phyloP scores from a whole-genome alignment of 306 rosid genomes.

The Arachis hypogaea region DNA sequence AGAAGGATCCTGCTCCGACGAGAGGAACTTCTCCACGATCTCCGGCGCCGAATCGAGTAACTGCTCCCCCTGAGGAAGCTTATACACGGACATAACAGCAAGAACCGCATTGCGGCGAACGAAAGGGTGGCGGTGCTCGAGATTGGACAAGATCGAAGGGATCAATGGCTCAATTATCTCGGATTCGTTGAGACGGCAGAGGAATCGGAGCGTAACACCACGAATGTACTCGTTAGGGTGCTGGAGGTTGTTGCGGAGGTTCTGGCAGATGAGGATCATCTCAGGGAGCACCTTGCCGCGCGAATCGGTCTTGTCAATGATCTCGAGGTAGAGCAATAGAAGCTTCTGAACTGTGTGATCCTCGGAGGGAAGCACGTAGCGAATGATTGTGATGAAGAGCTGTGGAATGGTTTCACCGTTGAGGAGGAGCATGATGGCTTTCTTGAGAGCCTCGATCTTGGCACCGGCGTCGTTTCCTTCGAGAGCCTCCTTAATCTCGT shows the following conservation, averaged over 20 bases:
- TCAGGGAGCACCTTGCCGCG: conserved; percentile 87
- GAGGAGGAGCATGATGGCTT: conserved; percentile 88
- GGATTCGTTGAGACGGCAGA: conserved; percentile 82
- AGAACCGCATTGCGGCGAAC: conserved; percentile 84
- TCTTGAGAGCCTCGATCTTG: conserved; percentile 85
- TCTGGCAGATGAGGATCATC: conserved; percentile 97
- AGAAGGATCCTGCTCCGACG: conserved; percentile 77
- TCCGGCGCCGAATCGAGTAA: conserved; percentile 83
- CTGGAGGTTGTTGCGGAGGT: conserved; percentile 90
- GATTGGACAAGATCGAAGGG: conserved; percentile 80
- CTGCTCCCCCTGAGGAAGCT: conserved; percentile 85
- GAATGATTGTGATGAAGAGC: conserved; percentile 87
- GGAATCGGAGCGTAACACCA: conserved; percentile 87
- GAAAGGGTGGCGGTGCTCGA: conserved; percentile 91
- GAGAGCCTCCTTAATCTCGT: conserved; percentile 84
- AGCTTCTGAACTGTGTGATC: conserved; percentile 97
- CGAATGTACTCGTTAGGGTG: conserved; percentile 93
- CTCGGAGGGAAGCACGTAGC: conserved; percentile 92
- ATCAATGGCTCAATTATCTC: conserved; percentile 92
- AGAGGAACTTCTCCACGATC: conserved; percentile 74
- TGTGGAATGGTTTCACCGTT: conserved; percentile 93
- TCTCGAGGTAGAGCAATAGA: conserved; percentile 90
- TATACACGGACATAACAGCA: conserved; percentile 85
- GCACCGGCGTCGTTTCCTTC: conserved; percentile 74
- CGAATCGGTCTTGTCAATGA: conserved; percentile 90